Conservation (phyloP, 208 protist species). For the Angomonas desouzai region DNA sequence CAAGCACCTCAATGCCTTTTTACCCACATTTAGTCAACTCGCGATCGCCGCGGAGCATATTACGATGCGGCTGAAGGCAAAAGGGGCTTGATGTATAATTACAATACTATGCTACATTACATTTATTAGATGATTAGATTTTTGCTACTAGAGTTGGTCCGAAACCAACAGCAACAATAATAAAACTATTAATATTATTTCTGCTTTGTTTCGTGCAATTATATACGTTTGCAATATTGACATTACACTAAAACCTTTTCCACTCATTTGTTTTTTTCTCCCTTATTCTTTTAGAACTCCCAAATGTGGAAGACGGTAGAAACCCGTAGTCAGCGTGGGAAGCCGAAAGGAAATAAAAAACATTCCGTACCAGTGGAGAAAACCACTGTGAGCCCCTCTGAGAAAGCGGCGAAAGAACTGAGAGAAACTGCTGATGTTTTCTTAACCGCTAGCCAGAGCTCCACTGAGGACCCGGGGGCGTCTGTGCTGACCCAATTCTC, state of each 20-base stretch:
- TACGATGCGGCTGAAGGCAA: slow-evolving; percentile 30
- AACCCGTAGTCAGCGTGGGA: neutral
- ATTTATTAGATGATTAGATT: neutral
- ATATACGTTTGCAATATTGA: neutral
- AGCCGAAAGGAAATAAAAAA: neutral
- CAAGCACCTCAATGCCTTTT: slow-evolving; percentile 51
- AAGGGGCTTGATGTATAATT: slow-evolving; percentile 8
- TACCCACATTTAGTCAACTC: slow-evolving; percentile 76
- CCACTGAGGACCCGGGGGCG: neutral
- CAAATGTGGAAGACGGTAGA: slow-evolving; percentile 12
- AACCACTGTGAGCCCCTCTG: neutral
- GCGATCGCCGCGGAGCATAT: slow-evolving; percentile 69
- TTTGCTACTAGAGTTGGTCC: neutral
- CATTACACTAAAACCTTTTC: neutral
- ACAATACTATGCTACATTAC: neutral
- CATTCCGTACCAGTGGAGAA: neutral
- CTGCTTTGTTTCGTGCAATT: neutral
- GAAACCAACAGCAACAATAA: too few relatives aligned
- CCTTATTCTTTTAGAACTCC: neutral
- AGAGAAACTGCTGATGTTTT: neutral
- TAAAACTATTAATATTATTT: too few relatives aligned
- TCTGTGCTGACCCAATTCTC: neutral
- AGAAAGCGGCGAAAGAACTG: neutral
- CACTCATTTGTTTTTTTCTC: neutral
- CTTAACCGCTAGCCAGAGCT: neutral